Evolutionary conservation across 331 rosid species (phyloP), one percentile per base, ranked within the genome.

Genomic region (Quercus phellos): DNA sequence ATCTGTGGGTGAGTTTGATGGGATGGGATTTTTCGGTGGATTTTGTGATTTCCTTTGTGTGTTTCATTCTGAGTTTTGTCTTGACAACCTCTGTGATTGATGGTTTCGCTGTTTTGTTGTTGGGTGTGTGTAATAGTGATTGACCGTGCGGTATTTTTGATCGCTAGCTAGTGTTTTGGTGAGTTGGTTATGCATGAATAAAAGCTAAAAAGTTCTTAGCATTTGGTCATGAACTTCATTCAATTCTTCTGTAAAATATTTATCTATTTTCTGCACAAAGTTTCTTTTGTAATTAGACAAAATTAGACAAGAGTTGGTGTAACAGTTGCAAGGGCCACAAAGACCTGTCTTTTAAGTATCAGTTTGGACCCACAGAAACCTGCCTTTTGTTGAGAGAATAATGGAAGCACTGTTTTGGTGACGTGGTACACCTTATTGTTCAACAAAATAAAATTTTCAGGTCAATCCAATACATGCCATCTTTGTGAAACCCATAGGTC

Each of bases 311-410:
- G 76, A 80, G 87, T 85, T 81, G 88, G 79, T 82, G 85, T 46
- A 89, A 84, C 85, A 83, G 85, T 88, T 24, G 29, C 38, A 34
- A 72, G 89, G 90, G 83, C 87, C 90, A 78, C 71, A 13, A 34
- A 72, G 46, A 74, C 85, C 69, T 74, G 74, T 60, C 85, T 75
- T 82, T 83, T 61, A 55, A 76, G 82, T 80, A 76, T 81, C 85
- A 81, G 29, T 54, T 46, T 66, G 87, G 89, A 30, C 91, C 96
- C 88, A 80, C 84, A 16, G 53, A 38, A 51, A 46, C 53, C 53
- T 46, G 53, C 16, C 73, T 76, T 66, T 71, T 77, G 76, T 69
- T 74, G 21, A 63, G 79, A 82, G 63, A 77, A 54, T 76, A 51
- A 72, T 83, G 53, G 56, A 76, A 55, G 70, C 51, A 55, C 51